Percentiles rank a stretch among this genome's conserved stretches.
phyloP scores from a whole-genome alignment of 768 basidiomycete genomes.

The Trametes sanguinea region DNA sequence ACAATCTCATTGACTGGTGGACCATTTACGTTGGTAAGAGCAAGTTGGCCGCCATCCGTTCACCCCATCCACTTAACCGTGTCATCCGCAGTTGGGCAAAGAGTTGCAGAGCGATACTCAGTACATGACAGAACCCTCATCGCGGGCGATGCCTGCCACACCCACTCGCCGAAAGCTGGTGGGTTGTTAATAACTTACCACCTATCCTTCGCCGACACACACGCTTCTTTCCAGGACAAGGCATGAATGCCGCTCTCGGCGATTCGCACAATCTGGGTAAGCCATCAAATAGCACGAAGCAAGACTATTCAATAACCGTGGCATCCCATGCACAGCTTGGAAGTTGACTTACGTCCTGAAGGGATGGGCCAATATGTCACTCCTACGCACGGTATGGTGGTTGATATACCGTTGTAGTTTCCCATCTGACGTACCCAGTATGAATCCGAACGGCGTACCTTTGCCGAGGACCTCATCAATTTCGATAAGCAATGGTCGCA shows the following conservation, averaged over 20 bases:
- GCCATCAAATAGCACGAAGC: background rate
- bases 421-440: constrained; percentile 36
- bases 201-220: constrained; percentile 3
- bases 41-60: background rate
- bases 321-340: constrained; percentile 40
- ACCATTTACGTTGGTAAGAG: constrained; percentile 50
- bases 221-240: constrained; percentile 41
- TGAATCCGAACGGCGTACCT: constrained; percentile 53
- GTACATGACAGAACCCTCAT: constrained; percentile 52
- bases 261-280: constrained; percentile 53
- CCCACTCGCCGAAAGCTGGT: constrained; percentile 46
- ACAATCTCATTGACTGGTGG: constrained; percentile 47
- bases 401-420: background rate
- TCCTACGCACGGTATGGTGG: constrained; percentile 46
- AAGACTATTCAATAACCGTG: no score
- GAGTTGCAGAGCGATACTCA: constrained; percentile 52
- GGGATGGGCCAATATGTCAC: constrained; percentile 46
- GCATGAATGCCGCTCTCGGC: constrained; percentile 56
- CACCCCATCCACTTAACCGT: background rate
- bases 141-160: constrained; percentile 55
- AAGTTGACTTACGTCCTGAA: constrained; percentile 50
- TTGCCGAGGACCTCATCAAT: constrained; percentile 53
- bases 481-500: constrained; percentile 54
- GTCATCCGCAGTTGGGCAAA: constrained; percentile 48
- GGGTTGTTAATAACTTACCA: constrained; percentile 19